Evolutionary conservation across 2,329 filamentous ascomycete genomes (phyloP).

Genomic region (Bimuria novae-zelandiae): DNA sequence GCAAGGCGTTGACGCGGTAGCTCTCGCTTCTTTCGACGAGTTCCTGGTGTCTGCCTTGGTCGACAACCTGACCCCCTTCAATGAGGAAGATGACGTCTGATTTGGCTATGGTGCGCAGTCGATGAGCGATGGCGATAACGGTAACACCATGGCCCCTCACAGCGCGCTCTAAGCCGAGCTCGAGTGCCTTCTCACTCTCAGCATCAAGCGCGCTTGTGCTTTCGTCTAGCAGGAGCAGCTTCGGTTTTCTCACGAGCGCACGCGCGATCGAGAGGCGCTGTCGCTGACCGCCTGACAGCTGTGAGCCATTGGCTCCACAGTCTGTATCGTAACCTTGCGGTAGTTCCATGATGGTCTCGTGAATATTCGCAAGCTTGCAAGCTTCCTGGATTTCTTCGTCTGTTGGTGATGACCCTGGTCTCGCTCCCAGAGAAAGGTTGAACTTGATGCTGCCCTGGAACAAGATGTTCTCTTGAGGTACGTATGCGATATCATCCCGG

Average conservation of each 20-base stretch:
- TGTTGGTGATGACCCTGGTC: constrained; percentile 59
- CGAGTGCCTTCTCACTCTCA: constrained; percentile 48
- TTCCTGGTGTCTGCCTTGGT: constrained; percentile 56
- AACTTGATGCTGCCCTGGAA: constrained; percentile 56
- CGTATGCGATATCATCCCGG: constrained; percentile 52
- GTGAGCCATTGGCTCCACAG: constrained; percentile 48
- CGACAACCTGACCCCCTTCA: constrained; percentile 55
- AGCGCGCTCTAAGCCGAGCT: constrained; percentile 46
- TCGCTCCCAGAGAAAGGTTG: constrained; percentile 54
- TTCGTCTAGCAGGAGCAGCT: constrained; percentile 49
- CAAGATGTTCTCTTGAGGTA: constrained; percentile 54
- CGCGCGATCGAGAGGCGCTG: constrained; percentile 51
- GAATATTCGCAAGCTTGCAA: constrained; percentile 70
- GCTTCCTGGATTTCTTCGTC: constrained; percentile 68
- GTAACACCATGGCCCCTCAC: constrained; percentile 44
- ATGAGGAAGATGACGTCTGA: constrained; percentile 53
- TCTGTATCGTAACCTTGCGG: constrained; percentile 68
- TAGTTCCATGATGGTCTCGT: constrained; percentile 67
- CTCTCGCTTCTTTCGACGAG: constrained; percentile 54
- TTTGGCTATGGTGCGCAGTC: constrained; percentile 47
- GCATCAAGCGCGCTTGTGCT: constrained; percentile 51
- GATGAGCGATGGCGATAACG: constrained; percentile 53
- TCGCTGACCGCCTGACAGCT: constrained; percentile 50
- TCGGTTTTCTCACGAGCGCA: constrained; percentile 50
- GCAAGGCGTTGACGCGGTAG: constrained; percentile 56